Base-by-base conservation (phyloP, 2,329 filamentous ascomycete species). In the Aphanoascus verrucosus region DNA sequence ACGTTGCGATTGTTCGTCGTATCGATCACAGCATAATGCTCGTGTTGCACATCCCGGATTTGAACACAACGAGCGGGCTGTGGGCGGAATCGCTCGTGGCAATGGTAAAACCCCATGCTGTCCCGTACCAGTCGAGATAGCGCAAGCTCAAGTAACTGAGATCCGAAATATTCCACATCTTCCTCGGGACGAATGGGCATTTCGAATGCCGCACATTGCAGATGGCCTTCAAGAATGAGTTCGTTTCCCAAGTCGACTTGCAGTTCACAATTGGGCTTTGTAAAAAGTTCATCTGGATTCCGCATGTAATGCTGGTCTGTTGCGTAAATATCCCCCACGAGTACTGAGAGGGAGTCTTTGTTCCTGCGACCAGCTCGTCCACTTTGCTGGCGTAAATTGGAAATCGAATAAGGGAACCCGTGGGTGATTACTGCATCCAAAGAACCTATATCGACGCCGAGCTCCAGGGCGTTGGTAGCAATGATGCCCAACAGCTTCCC, bases 301-400 rank as follows among this genome's bases (percentile, higher is more conserved):
- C 87, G 82, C 93, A 98, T 98, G 68, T 94, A 98, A 65, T 94
- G 83, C 65, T 98, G 93, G 65, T 98, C 93, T 0, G 88, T 88
- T 2, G 90, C 83, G 60, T 93, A 95, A 58, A 83, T 83, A 64
- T 96, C 90, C 1, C 90, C 93, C 0, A 98, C 81, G 0, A 98
- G 74, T 1, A 98, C 82, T 0, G 89, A 94, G 2, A 98, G 74
- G 0, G 90, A 94, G 67, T 98, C 93, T 64, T 88, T 94, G 65
- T 96, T 96, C 56, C 91, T 79, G 55, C 93, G 81, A 11, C 93
- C 93, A 17, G 93, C 93, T 62, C 93, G 82, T 12, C 93, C 93
- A 62, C 88, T 95, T 67, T 98, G 93, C 66, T 98, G 93, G 8
- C 93, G 81, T 45, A 97, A 74, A 64, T 97, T 97, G 34, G 93